A percentile compares a stretch with the other conserved stretches of the same genome.
These are phyloP conservation scores for Fonsecaea pedrosoi DNA, from an alignment of 2,329 filamentous ascomycete genomes.

Conservation along the genomic window DNA sequence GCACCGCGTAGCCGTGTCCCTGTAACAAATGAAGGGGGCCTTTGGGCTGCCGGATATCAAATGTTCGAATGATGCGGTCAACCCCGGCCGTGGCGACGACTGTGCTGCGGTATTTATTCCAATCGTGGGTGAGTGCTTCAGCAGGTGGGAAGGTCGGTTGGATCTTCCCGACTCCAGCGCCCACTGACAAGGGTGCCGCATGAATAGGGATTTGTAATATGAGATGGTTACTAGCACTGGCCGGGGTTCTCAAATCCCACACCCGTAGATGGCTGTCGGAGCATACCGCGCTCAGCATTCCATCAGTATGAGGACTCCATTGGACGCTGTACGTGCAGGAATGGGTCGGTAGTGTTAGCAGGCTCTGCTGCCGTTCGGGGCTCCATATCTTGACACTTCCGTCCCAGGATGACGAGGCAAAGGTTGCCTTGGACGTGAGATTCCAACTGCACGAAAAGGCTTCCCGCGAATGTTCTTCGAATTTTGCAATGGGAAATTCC, in stretches of 20 bases:
- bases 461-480: conserved; percentile 91
- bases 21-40: conserved; percentile 76
- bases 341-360: conserved; percentile 87
- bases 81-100: conserved; percentile 89
- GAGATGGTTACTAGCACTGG: conserved; percentile 86
- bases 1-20: conserved; percentile 90
- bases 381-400: conserved; percentile 97
- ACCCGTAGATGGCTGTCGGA: conserved; percentile 88
- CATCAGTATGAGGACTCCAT: conserved; percentile 86
- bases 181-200: conserved; percentile 51
- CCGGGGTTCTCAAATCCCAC: conserved; percentile 88
- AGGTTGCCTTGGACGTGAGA: conserved; percentile 85
- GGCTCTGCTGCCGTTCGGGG: conserved; percentile 72
- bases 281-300: conserved; percentile 83
- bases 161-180: conserved; percentile 34
- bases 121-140: conserved; percentile 93
- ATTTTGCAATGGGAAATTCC: conserved; percentile 87
- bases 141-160: conserved; percentile 64
- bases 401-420: conserved; percentile 93
- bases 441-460: conserved; percentile 95
- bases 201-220: conserved; percentile 84
- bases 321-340: conserved; percentile 93
- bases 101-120: conserved; percentile 94
- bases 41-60: conserved; percentile 81
- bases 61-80: conserved; percentile 83